phyloP scores from a whole-genome alignment of 352 stramenopile genomes.

The Globisporangium emineosum region DNA sequence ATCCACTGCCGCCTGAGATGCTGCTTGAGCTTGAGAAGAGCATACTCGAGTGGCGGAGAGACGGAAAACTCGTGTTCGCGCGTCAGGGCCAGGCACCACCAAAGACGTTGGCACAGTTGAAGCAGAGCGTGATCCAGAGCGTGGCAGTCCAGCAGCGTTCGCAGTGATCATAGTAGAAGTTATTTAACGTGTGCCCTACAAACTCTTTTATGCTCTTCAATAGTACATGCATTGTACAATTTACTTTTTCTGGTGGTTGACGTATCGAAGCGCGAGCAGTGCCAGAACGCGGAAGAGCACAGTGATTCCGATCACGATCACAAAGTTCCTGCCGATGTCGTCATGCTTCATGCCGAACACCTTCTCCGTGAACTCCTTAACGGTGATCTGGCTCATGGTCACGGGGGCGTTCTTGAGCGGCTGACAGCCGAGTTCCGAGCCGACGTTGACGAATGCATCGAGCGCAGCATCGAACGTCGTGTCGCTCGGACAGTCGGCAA shows the following conservation, averaged over 20 bases:
- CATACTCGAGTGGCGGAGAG: slow-evolving; percentile 27
- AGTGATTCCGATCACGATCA: neutral
- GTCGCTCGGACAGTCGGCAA: neutral
- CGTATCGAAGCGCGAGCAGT: neutral
- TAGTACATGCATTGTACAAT: neutral
- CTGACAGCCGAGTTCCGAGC: slow-evolving; percentile 6
- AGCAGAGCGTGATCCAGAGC: slow-evolving; percentile 22
- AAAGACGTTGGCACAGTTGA: slow-evolving; percentile 27
- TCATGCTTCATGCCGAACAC: neutral
- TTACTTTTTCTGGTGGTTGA: neutral
- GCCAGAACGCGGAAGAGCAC: slow-evolving; percentile 6
- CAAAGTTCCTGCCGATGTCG: neutral
- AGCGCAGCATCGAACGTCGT: neutral
- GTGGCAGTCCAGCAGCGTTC: neutral
- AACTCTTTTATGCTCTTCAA: neutral
- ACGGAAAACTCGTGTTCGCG: slow-evolving; percentile 21
- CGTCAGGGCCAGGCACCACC: slow-evolving; percentile 6
- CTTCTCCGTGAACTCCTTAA: neutral
- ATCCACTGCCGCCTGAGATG: slow-evolving; percentile 59
- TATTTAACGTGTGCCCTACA: slow-evolving; percentile 14
- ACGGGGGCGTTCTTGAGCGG: neutral
- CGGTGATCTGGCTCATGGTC: neutral
- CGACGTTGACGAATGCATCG: neutral
- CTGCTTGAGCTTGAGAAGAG: slow-evolving; percentile 45
- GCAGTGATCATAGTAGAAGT: neutral